Base-by-base conservation (phyloP, 2,329 filamentous ascomycete genomes). In the Plectosphaerella plurivora region DNA sequence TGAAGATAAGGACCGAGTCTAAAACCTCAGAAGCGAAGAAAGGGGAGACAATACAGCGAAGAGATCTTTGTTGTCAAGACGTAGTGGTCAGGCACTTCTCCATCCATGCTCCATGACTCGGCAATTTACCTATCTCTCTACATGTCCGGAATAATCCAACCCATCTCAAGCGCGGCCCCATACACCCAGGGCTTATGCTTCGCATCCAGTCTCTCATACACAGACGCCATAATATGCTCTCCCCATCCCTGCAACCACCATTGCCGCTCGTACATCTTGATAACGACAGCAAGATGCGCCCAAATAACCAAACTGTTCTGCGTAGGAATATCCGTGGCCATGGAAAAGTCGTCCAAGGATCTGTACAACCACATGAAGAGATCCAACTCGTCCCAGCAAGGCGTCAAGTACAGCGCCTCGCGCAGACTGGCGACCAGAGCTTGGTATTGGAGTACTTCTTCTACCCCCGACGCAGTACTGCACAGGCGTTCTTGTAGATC, bases 201-300 rank as follows among this genome's bases (percentile, higher is more conserved):
- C 11, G 50, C 5, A 16, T 53, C 47, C 12, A 55, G 41, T 6
- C 35, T 20, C 15, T 36, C 18, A 28, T 55, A 55, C 8, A 51
- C 47, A 3, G 22, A 37, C 2, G 51, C 50, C 14, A 55, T 51
- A 8, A 53, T 53, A 2, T 51, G 51, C 9, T 39, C 5, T 8
- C 47, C 47, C 51, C 53, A 55, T 1, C 53, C 53, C 4, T 51
- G 47, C 12, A 55, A 11, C 53, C 51, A 55, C 53, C 53, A 55
- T 15, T 46, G 53, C 0, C 16, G 33, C 22, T 53, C 53, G 14
- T 45, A 55, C 5, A 22, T 39, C 12, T 53, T 51, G 5, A 55
- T 10, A 1, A 53, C 7, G 3, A 53, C 51, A 2, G 53, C 41
- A 6, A 55, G 47, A 37, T 55, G 48, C 2, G 50, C 45, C 11